These are phyloP conservation scores for Fusarium sp. DNA, from an alignment of 2,329 filamentous ascomycete species.

Conservation along the genomic window DNA sequence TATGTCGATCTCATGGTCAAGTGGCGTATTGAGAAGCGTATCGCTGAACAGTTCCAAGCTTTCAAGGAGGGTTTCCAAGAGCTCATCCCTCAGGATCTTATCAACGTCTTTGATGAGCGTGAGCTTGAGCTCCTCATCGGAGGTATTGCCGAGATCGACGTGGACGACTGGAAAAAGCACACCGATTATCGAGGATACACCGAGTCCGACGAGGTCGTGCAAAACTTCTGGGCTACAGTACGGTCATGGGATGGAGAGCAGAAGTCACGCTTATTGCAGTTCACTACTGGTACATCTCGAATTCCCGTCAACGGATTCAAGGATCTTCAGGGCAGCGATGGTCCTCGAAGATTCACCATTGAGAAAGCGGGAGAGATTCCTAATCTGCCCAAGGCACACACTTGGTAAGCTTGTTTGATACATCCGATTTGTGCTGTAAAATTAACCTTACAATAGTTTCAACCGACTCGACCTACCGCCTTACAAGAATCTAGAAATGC, in stretches of 20 bases:
- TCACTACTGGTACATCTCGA: conserved; percentile 95
- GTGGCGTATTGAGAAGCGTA: conserved; percentile 99
- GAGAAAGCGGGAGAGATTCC: conserved; percentile 94
- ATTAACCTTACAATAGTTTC: conserved; percentile 72
- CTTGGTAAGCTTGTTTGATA: conserved; percentile 77
- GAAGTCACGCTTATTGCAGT: conserved; percentile 95
- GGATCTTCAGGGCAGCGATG: conserved; percentile 96
- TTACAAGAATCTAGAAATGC: conserved; percentile 88
- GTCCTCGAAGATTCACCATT: conserved; percentile 94
- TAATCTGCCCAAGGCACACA: conserved; percentile 96
- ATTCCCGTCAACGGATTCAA: conserved; percentile 99
- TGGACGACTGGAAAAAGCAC: conserved; percentile 99
- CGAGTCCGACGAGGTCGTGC: conserved; percentile 95
- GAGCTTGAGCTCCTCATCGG: conserved; percentile 97
- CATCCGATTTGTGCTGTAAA: background rate
- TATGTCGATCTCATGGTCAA: conserved; percentile 99
- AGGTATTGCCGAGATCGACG: conserved; percentile 99
- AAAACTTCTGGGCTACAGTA: conserved; percentile 99
- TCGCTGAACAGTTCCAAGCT: conserved; percentile 97
- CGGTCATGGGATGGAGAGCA: conserved; percentile 98
- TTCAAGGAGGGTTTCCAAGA: conserved; percentile 99
- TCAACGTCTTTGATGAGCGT: conserved; percentile 98
- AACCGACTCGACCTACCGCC: conserved; percentile 95
- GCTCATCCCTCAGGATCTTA: conserved; percentile 93
- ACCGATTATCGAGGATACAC: conserved; percentile 99